Evolutionary conservation across 306 rosid genomes (phyloP).

Genomic region (Calophaca sinica): DNA sequence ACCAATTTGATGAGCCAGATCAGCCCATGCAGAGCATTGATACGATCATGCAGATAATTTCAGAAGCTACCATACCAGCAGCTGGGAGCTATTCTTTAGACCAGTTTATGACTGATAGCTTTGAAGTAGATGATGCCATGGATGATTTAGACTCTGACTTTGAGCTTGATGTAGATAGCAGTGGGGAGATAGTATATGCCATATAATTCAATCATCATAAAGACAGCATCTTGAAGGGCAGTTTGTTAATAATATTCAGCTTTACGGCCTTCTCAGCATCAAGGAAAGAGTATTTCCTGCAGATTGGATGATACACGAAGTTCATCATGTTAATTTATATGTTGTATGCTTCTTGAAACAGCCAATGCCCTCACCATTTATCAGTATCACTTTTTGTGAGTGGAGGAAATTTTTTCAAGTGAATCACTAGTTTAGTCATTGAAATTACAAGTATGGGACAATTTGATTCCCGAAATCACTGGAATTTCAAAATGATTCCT

Average conservation of each 20-base stretch:
- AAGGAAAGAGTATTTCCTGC: slow-evolving; percentile 29
- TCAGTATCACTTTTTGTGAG: slow-evolving; percentile 7
- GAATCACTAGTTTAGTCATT: too few species aligned
- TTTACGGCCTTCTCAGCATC: slow-evolving; percentile 34
- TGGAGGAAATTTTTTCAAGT: slow-evolving; percentile 7
- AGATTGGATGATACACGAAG: slow-evolving; percentile 38
- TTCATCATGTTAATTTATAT: slow-evolving; percentile 42
- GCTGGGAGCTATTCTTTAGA: slow-evolving; percentile 64
- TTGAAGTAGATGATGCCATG: slow-evolving; percentile 77
- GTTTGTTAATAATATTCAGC: slow-evolving; percentile 17
- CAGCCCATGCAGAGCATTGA: slow-evolving; percentile 91
- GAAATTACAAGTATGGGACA: too few species aligned
- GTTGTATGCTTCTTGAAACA: slow-evolving; percentile 32
- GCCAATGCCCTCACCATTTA: slow-evolving; percentile 7
- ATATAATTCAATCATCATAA: slow-evolving; percentile 49
- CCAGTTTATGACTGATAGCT: slow-evolving; percentile 56
- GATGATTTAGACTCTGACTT: slow-evolving; percentile 80
- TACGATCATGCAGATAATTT: slow-evolving; percentile 86
- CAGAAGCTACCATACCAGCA: slow-evolving; percentile 91
- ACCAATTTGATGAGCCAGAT: slow-evolving; percentile 86
- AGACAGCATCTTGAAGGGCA: slow-evolving; percentile 16
- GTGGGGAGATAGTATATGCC: slow-evolving; percentile 95
- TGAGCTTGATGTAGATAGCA: slow-evolving; percentile 90
- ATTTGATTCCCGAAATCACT: too few species aligned
- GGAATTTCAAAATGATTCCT: too few species aligned